Conservation (phyloP, 1,139 yeast genomes). For the Sugiyamaella japonica region DNA sequence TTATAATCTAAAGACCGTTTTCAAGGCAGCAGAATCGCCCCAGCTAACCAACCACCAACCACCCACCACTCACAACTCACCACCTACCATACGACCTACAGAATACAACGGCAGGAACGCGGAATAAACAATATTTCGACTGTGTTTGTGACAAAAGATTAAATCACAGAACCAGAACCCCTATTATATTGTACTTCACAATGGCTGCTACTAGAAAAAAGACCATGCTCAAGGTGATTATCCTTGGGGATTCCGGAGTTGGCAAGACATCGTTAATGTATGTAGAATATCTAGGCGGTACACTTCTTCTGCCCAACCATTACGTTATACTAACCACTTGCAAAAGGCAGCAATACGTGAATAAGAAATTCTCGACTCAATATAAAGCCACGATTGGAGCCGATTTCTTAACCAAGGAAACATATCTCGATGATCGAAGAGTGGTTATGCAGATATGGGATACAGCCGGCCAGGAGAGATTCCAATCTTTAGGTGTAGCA, state of each 20-base stretch:
- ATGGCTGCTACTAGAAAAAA: conserved; percentile 85
- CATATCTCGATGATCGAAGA: conserved; percentile 74
- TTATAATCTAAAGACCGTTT: neutral
- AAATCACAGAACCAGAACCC: too few species aligned
- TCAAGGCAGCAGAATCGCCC: neutral
- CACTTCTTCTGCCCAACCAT: too few species aligned
- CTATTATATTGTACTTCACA: conserved; percentile 2
- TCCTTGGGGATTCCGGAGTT: conserved; percentile 95
- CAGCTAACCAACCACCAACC: neutral
- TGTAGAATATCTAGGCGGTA: conserved; percentile 20
- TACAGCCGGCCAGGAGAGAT: conserved; percentile 85
- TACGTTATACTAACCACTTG: too few species aligned
- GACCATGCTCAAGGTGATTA: conserved; percentile 88
- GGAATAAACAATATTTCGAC: too few species aligned
- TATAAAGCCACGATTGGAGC: conserved; percentile 99
- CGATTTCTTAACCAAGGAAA: conserved; percentile 90
- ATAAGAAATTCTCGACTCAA: conserved; percentile 91
- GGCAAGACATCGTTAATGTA: conserved; percentile 90
- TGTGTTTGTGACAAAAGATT: too few species aligned
- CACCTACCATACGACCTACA: neutral
- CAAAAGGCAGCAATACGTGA: conserved; percentile 79
- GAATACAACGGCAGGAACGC: too few species aligned
- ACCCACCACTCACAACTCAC: neutral
- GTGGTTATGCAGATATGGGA: conserved; percentile 90
- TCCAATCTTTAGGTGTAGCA: conserved; percentile 95